Evolutionary conservation across 164 flowering plant genomes (phyloP).

Genomic region (Chimonanthus salicifolius): DNA sequence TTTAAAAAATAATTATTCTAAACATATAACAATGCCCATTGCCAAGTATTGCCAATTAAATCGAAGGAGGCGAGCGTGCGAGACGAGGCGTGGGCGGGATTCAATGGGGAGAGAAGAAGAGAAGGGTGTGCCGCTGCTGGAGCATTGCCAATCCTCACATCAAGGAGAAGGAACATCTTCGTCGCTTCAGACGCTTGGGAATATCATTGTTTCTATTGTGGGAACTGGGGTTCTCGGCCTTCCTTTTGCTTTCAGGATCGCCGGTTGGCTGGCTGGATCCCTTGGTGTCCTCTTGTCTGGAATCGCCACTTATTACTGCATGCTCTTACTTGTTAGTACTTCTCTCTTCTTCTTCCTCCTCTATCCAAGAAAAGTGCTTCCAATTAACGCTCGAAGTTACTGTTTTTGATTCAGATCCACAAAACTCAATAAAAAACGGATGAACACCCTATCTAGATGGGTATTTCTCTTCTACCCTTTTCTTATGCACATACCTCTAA

Average conservation of each 20-base stretch:
- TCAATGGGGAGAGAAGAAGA: background rate
- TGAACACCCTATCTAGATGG: no score
- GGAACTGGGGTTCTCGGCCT: conserved; percentile 33
- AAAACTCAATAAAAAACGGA: no score
- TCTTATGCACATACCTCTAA: no score
- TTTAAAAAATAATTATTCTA: no score
- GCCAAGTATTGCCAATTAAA: no score
- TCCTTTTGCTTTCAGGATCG: conserved; percentile 20
- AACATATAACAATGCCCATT: no score
- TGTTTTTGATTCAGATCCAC: no score
- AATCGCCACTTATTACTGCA: conserved; percentile 22
- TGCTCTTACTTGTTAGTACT: conserved; percentile 21
- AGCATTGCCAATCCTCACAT: background rate
- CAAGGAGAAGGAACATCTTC: conserved; percentile 14
- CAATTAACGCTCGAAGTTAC: no score
- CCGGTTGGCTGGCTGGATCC: conserved; percentile 25
- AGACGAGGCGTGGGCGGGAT: no score
- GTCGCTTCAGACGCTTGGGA: conserved; percentile 21
- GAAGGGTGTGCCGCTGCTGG: background rate
- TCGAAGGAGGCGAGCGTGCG: no score
- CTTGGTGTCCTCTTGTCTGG: conserved; percentile 18
- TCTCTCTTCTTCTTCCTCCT: background rate
- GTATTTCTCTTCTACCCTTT: no score
- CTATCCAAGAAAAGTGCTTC: no score
- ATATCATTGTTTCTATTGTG: conserved; percentile 26